phyloP scores from a whole-genome alignment of 148 eudicot species.

The Pouteria glomerata region DNA sequence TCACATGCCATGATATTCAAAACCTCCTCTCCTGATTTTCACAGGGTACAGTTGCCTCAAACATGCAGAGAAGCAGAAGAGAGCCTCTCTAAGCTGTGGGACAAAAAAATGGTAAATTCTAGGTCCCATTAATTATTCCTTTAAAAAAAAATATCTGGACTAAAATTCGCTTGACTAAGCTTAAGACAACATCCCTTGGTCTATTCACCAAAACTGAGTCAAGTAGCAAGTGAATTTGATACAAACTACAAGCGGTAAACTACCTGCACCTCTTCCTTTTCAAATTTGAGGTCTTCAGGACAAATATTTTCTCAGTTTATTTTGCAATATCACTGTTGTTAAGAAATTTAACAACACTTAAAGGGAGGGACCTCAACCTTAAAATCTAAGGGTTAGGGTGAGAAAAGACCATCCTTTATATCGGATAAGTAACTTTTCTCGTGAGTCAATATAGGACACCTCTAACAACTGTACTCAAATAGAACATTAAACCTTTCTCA shows the following conservation, averaged over 20 bases:
- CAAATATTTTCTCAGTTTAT: neutral
- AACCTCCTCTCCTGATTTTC: constrained; percentile 19
- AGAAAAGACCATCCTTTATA: too few species aligned
- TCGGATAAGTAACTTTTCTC: too few species aligned
- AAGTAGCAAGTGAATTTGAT: neutral
- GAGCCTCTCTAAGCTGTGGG: constrained; percentile 25
- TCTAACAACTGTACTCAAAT: neutral
- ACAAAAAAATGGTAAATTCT: constrained; percentile 26
- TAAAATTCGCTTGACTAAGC: constrained; percentile 5
- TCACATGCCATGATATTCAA: constrained; percentile 53
- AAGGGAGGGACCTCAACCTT: too few species aligned
- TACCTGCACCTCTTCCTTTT: neutral
- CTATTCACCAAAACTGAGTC: neutral
- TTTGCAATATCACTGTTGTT: neutral
- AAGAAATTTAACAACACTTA: too few species aligned
- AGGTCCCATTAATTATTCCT: constrained; percentile 22
- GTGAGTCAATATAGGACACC: too few species aligned
- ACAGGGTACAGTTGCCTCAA: constrained; percentile 17
- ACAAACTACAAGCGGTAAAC: neutral
- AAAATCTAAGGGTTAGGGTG: too few species aligned
- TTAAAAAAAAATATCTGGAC: constrained; percentile 23
- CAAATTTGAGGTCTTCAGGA: neutral
- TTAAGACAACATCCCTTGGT: neutral
- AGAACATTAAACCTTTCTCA: neutral
- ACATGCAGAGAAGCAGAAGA: constrained; percentile 29